A percentile compares a stretch with the other conserved stretches of the same genome.
These are phyloP conservation scores for Solanum gandarillasii DNA, from an alignment of 257 asterid genomes.

Conservation along the genomic window DNA sequence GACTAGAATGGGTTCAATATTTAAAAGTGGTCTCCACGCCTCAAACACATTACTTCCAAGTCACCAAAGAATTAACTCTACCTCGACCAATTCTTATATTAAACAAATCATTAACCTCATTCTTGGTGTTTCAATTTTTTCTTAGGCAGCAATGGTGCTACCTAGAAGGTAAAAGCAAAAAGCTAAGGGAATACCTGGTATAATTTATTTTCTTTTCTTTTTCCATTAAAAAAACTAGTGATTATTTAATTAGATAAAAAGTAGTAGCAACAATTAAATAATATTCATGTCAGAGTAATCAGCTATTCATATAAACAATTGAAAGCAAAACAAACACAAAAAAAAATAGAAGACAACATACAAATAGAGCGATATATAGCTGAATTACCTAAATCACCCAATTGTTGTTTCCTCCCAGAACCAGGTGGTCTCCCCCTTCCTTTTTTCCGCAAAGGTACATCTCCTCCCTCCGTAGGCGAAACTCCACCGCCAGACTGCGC, in stretches of 20 bases:
- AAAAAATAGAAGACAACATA: background rate
- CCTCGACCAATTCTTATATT: background rate
- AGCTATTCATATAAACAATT: background rate
- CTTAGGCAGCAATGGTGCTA: background rate
- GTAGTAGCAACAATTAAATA: background rate
- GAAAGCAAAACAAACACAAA: background rate
- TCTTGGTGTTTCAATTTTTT: background rate
- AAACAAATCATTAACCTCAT: background rate
- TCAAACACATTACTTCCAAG: background rate
- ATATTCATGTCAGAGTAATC: background rate
- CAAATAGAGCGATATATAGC: background rate
- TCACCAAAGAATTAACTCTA: background rate
- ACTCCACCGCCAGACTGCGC: background rate
- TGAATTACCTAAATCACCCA: background rate
- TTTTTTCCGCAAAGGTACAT: background rate
- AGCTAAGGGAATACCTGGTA: background rate
- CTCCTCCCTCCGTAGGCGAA: background rate
- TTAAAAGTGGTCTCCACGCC: background rate
- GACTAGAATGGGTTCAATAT: background rate
- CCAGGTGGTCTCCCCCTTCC: conserved; percentile 8
- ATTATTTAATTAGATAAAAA: background rate
- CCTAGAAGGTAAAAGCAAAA: background rate
- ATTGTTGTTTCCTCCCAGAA: background rate
- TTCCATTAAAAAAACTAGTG: background rate
- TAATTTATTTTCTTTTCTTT: background rate